Base-by-base conservation (phyloP, 176 grass and related monocot species). In the Elymus sibiricus region DNA sequence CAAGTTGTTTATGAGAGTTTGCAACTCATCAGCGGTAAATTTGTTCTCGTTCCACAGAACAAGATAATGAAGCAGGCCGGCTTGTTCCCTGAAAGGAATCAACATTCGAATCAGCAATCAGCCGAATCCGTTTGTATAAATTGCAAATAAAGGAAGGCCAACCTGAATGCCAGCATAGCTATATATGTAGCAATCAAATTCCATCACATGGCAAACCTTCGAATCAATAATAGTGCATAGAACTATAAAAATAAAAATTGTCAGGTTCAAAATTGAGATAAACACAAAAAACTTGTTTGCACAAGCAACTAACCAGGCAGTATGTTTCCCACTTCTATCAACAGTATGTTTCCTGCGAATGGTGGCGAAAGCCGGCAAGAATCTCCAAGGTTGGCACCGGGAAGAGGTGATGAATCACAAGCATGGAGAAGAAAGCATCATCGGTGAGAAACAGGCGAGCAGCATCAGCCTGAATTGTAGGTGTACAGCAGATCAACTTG, bases 81-180 rank as follows among this genome's bases (percentile, higher is more conserved):
- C 93, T 95, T 49, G 95, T 98, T 42, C 95, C 95, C 95, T 98
- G 39, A 46, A 89, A 84, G 38, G n/a, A 56, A 28, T n/a, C 0
- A 6, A 66, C 39, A 31, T 31, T 61, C 3, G 34, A 76, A 71
- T 88, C 44, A 90, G 46, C 47, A 87, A 42, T 67, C 19, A 77
- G 24, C 40, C 9, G 77, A 40, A 17, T 14, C 70, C 43, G 22
- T 46, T 4, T 7, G 53, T 43, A 25, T 19, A 40, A 26, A 53
- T 63, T 77, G 47, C 19, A 80, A 87, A 76, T 19, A 19, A 56
- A 7, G 35, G 3, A 62, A 53, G 70, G 68, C 0, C 21, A 88
- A 99, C 97, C 92, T 99, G 92, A 80, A 96, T 99, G 55, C 97
- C 97, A 26, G 94, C 94, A 93, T 99, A 92, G 68, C 94, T 99